These are phyloP conservation scores for Sugiyamaella castrensis DNA, from an alignment of 1,139 yeast genomes.

Conservation along the genomic window DNA sequence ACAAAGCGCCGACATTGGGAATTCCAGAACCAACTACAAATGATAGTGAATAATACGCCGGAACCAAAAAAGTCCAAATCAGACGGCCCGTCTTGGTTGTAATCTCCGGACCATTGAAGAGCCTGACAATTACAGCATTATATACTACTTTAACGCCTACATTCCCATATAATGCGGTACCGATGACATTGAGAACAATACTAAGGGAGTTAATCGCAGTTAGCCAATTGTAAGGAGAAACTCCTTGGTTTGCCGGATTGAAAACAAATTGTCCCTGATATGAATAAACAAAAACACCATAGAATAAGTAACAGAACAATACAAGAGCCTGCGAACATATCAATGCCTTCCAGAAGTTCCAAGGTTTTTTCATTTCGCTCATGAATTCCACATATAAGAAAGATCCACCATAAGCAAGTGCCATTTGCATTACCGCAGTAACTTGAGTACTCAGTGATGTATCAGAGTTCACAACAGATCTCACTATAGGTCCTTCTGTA, in stretches of 20 bases:
- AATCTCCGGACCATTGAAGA: conserved; percentile 36
- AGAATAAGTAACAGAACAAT: conserved; percentile 37
- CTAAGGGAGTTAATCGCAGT: conserved; percentile 39
- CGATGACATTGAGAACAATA: conserved; percentile 39
- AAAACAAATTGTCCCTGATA: conserved; percentile 42
- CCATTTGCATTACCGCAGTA: conserved; percentile 41
- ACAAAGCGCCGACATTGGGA: conserved; percentile 46
- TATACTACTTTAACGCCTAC: conserved; percentile 42
- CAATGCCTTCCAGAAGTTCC: conserved; percentile 45
- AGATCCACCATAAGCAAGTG: conserved; percentile 45
- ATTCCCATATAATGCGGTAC: conserved; percentile 43
- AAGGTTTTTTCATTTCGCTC: conserved; percentile 43
- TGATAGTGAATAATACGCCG: conserved; percentile 42
- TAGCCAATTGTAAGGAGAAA: conserved; percentile 37
- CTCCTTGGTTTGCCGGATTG: conserved; percentile 42
- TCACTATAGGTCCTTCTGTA: conserved; percentile 22
- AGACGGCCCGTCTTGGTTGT: conserved; percentile 34
- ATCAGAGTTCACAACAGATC: conserved; percentile 19
- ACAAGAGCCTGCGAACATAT: conserved; percentile 40
- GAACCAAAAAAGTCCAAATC: conserved; percentile 37
- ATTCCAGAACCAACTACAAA: conserved; percentile 48
- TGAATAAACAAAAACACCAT: conserved; percentile 41
- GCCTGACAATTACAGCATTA: conserved; percentile 36
- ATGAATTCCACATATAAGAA: conserved; percentile 42
- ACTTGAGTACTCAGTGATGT: conserved; percentile 23